phyloP scores from a whole-genome alignment of 345 rosid species.

The Gossypium herbaceum region DNA sequence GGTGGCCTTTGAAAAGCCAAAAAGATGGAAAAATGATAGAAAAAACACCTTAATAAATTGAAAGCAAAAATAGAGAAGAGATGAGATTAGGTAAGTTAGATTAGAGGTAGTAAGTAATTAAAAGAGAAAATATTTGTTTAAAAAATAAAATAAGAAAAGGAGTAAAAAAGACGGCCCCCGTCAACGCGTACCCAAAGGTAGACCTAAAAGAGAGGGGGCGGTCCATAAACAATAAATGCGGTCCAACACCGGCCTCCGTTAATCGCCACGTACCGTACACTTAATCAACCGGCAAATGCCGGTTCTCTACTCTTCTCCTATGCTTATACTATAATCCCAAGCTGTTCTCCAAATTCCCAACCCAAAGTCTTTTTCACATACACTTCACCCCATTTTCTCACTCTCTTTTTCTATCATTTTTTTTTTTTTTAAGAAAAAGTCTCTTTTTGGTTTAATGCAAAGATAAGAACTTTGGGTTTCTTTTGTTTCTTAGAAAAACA shows the following conservation, averaged over 20 bases:
- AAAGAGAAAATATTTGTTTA: not conserved
- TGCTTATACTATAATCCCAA: slow-evolving; percentile 22
- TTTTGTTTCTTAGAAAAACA: not conserved
- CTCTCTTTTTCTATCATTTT: not conserved
- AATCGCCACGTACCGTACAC: slow-evolving; percentile 29
- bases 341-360: slow-evolving; percentile 61
- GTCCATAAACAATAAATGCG: slow-evolving; percentile 48
- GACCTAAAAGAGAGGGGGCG: slow-evolving; percentile 18
- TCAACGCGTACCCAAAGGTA: slow-evolving; percentile 31
- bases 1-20: too few relatives aligned
- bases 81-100: too few relatives aligned
- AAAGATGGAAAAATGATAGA: too few relatives aligned
- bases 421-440: too few relatives aligned
- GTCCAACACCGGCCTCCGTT: slow-evolving; percentile 39
- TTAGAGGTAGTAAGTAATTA: not conserved
- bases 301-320: slow-evolving; percentile 37
- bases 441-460: not conserved
- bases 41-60: too few relatives aligned
- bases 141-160: slow-evolving; percentile 12
- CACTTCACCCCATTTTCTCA: slow-evolving; percentile 28
- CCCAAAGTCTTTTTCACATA: slow-evolving; percentile 23
- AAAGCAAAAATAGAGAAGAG: too few relatives aligned
- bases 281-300: slow-evolving; percentile 49
- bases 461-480: not conserved
- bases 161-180: slow-evolving; percentile 25